Conservation (phyloP, 2,329 filamentous ascomycete genomes). For the Aureobasidium sp. region DNA sequence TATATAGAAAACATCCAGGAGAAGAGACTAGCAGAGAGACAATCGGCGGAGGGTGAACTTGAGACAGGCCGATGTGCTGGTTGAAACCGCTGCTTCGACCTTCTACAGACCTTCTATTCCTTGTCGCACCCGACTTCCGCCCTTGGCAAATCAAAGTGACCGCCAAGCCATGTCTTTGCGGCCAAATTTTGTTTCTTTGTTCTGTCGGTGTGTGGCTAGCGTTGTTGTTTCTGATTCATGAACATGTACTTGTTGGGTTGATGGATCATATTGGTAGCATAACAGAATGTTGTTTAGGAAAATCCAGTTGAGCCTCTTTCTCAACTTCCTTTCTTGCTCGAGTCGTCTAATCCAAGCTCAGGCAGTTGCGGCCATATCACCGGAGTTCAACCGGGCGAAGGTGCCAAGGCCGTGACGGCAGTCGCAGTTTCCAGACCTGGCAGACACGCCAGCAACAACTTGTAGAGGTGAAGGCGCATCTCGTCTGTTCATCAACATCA, state of each 20-base stretch:
- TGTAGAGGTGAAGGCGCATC: background rate
- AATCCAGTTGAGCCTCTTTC: background rate
- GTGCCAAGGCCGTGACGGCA: slow-evolving; percentile 11
- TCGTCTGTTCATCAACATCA: background rate
- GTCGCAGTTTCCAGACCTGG: slow-evolving; percentile 7
- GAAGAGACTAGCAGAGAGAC: background rate
- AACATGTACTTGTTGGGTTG: background rate
- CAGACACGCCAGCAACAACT: background rate
- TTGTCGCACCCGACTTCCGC: background rate
- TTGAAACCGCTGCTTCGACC: background rate
- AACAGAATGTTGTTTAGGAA: background rate
- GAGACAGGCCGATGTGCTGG: background rate
- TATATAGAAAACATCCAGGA: background rate
- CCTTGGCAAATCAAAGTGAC: background rate
- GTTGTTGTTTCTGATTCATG: background rate
- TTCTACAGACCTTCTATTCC: slow-evolving; percentile 2
- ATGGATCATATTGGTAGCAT: background rate
- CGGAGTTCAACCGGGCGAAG: background rate
- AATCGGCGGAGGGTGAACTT: background rate
- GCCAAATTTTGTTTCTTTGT: background rate
- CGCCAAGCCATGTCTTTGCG: background rate
- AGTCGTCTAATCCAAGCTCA: background rate
- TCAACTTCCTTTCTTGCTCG: background rate
- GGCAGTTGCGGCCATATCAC: background rate
- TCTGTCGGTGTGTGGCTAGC: slow-evolving; percentile 4